phyloP scores from a whole-genome alignment of 1,284 basidiomycete species.

The Thecaphora frezii region DNA sequence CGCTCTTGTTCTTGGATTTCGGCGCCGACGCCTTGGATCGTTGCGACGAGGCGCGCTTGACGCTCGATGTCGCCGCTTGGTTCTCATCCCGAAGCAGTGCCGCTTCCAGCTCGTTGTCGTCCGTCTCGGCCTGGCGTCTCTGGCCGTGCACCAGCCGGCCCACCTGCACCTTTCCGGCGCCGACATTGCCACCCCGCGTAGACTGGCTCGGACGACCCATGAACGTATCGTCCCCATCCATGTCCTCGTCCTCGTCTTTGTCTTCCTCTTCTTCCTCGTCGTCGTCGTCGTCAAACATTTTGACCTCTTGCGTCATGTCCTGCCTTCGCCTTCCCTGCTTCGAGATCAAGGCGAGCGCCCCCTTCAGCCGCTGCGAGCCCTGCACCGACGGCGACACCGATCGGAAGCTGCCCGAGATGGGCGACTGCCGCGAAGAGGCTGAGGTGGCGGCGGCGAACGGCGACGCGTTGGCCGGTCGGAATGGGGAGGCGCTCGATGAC shows the following conservation, averaged over 20 bases:
- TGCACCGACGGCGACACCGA: conserved; percentile 12
- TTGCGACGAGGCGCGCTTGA: conserved; percentile 20
- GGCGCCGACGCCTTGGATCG: no score
- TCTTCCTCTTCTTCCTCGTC: conserved; percentile 6
- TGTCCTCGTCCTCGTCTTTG: conserved; percentile 4
- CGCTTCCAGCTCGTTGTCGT: no score
- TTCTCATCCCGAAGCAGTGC: no score
- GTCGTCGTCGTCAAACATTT: conserved; percentile 8
- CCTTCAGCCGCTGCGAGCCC: conserved; percentile 7
- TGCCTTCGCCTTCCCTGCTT: conserved; percentile 23
- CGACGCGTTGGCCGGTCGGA: conserved; percentile 24
- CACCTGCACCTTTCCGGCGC: conserved; percentile 2
- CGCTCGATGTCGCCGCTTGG: conserved; percentile 6
- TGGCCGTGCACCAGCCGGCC: conserved; percentile 29
- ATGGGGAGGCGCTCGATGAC: conserved; percentile 20
- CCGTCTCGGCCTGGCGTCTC: conserved; percentile 19
- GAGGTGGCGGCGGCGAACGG: conserved; percentile 13
- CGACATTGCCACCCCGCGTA: neutral
- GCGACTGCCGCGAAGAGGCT: conserved; percentile 10
- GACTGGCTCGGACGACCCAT: conserved; percentile 6
- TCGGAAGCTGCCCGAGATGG: neutral
- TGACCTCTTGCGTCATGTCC: conserved; percentile 6
- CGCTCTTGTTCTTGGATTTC: neutral
- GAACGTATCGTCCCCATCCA: conserved; percentile 26
- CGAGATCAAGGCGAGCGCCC: conserved; percentile 25